phyloP scores from a whole-genome alignment of 2,329 filamentous ascomycete genomes.

The Fusarium avenaceum region DNA sequence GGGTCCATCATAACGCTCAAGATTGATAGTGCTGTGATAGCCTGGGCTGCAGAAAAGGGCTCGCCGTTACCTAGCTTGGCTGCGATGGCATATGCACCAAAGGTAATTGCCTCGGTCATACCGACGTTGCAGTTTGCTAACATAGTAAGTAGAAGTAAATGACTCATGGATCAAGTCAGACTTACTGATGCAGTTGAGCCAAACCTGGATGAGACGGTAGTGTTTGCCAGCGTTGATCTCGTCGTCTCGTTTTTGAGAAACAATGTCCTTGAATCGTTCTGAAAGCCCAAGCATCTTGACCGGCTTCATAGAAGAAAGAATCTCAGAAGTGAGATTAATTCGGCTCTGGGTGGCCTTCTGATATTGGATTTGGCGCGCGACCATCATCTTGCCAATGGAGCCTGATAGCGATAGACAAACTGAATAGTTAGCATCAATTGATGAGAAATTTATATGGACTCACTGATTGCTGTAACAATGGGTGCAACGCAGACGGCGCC shows the following conservation, averaged over 20 bases:
- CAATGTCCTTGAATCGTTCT: constrained; percentile 45
- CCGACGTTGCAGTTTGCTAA: constrained; percentile 47
- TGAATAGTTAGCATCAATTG: constrained; percentile 2
- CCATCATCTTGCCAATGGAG: constrained; percentile 46
- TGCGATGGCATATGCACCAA: constrained; percentile 50
- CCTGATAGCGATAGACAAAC: constrained; percentile 44
- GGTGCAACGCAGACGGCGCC: constrained; percentile 53
- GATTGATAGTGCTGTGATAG: constrained; percentile 52
- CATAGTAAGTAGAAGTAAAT: not conserved
- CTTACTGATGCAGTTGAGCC: constrained; percentile 49
- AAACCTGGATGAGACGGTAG: constrained; percentile 47
- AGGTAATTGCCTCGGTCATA: constrained; percentile 50
- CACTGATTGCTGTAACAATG: constrained; percentile 51
- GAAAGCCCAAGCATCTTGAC: constrained; percentile 54
- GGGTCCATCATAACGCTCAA: constrained; percentile 50
- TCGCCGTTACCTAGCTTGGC: constrained; percentile 46
- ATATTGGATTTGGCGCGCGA: constrained; percentile 49
- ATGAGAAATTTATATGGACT: constrained; percentile 4
- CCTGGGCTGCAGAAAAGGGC: constrained; percentile 50
- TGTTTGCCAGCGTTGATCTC: constrained; percentile 48
- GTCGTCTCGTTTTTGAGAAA: constrained; percentile 46
- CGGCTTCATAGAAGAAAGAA: constrained; percentile 51
- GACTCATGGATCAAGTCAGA: not conserved
- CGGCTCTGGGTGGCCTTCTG: constrained; percentile 53
- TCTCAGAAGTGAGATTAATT: constrained; percentile 53